These are phyloP conservation scores for Fusarium xyrophilum DNA, from an alignment of 2,329 filamentous ascomycete species.

Conservation along the genomic window DNA sequence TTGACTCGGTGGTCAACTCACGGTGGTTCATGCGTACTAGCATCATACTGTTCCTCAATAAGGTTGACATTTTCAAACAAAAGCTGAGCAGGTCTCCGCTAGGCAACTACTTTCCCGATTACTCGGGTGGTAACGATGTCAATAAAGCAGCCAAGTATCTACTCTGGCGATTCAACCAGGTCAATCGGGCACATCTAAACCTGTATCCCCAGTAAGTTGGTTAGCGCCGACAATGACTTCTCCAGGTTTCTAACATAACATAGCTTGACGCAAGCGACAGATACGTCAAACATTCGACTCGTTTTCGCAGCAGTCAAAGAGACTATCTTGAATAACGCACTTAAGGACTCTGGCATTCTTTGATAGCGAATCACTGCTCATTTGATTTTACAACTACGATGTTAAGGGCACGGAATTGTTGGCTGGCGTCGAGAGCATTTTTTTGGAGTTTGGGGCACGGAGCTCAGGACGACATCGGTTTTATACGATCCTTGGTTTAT, in stretches of 20 bases:
- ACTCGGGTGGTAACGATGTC: slow-evolving; percentile 96
- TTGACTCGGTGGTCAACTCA: slow-evolving; percentile 98
- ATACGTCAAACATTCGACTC: slow-evolving; percentile 96
- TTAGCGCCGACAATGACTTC: not conserved
- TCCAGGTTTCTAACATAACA: slow-evolving; percentile 21
- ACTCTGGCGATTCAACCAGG: slow-evolving; percentile 98
- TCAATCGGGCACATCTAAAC: slow-evolving; percentile 94
- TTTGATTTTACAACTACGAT: slow-evolving; percentile 33
- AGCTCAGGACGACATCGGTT: slow-evolving; percentile 35
- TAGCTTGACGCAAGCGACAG: slow-evolving; percentile 96
- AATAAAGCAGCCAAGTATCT: slow-evolving; percentile 98
- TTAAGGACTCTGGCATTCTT: slow-evolving; percentile 97
- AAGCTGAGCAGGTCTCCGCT: slow-evolving; percentile 90
- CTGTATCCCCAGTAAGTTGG: slow-evolving; percentile 89
- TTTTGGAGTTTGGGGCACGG: slow-evolving; percentile 37
- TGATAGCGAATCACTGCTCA: slow-evolving; percentile 51
- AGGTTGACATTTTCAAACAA: slow-evolving; percentile 96
- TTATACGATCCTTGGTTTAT: slow-evolving; percentile 35
- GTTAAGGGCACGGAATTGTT: slow-evolving; percentile 36
- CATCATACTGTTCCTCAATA: slow-evolving; percentile 98
- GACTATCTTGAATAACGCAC: slow-evolving; percentile 96
- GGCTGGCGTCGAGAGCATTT: slow-evolving; percentile 42
- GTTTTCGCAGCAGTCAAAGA: slow-evolving; percentile 99
- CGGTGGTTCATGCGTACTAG: slow-evolving; percentile 99
- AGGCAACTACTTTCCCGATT: slow-evolving; percentile 96